Conservation (phyloP, 495 filamentous ascomycete species). For the Penicillium riverlandense region DNA sequence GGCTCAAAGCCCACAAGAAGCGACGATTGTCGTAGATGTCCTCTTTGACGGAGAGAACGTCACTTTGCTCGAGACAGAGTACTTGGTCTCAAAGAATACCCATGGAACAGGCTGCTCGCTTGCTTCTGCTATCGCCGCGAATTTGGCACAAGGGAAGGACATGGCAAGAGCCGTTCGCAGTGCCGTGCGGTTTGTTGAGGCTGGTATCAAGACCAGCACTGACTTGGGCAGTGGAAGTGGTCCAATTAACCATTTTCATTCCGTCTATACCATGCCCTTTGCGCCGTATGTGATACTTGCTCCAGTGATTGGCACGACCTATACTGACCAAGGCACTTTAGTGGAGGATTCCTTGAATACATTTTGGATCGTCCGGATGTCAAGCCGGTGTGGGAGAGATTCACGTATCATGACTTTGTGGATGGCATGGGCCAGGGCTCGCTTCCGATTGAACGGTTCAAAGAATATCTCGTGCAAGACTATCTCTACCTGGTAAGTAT, state of each 20-base stretch:
- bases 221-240: slow-evolving; percentile 75
- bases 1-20: slow-evolving; percentile 49
- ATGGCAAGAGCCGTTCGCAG: slow-evolving; percentile 57
- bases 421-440: slow-evolving; percentile 64
- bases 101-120: slow-evolving; percentile 95
- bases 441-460: slow-evolving; percentile 66
- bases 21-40: slow-evolving; percentile 64
- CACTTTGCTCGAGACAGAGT: slow-evolving; percentile 59
- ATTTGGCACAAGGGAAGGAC: slow-evolving; percentile 61
- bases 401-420: slow-evolving; percentile 77
- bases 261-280: slow-evolving; percentile 71
- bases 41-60: slow-evolving; percentile 53
- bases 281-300: slow-evolving; percentile 53
- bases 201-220: slow-evolving; percentile 70
- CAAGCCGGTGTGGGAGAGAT: slow-evolving; percentile 58
- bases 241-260: slow-evolving; percentile 93
- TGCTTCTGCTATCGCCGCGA: slow-evolving; percentile 87
- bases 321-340: slow-evolving; percentile 21
- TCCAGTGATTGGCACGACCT: neutral
- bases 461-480: slow-evolving; percentile 81
- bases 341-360: slow-evolving; percentile 79
- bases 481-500: slow-evolving; percentile 71
- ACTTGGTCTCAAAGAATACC: slow-evolving; percentile 67
- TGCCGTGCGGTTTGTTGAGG: slow-evolving; percentile 75
- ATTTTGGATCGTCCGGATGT: slow-evolving; percentile 71